Evolutionary conservation across 257 asterid species (phyloP).

Genomic region (Echites panduratus): DNA sequence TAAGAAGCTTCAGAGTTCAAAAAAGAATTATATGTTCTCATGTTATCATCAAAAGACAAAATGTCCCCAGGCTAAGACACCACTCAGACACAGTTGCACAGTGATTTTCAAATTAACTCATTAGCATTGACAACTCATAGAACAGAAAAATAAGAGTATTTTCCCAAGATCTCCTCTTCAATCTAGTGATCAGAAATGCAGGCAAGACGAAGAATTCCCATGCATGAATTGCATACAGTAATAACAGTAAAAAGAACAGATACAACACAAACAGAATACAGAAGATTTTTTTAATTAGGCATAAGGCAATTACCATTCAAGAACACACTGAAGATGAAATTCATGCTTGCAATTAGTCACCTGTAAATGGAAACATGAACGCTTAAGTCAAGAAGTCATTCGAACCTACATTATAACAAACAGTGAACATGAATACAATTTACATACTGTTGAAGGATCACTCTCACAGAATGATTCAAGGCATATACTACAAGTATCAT

Average conservation of each 20-base stretch:
- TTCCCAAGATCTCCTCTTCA: no score
- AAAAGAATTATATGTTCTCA: not conserved
- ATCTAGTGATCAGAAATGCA: no score
- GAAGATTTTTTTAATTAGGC: not conserved
- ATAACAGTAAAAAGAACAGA: not conserved
- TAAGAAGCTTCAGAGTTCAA: not conserved
- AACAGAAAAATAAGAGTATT: not conserved
- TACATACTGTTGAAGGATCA: slow-evolving; percentile 71
- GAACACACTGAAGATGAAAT: slow-evolving; percentile 87
- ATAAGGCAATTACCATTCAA: slow-evolving; percentile 53
- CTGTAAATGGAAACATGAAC: slow-evolving; percentile 30
- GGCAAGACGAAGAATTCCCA: not conserved
- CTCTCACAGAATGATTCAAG: slow-evolving; percentile 75
- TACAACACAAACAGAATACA: not conserved
- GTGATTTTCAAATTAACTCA: not conserved
- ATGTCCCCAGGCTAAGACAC: not conserved
- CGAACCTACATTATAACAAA: not conserved
- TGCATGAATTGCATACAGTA: no score
- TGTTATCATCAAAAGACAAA: not conserved
- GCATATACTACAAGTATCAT: slow-evolving; percentile 94
- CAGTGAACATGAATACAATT: not conserved
- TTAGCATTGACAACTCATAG: not conserved
- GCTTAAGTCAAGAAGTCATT: not conserved
- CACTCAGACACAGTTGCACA: not conserved
- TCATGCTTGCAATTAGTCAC: slow-evolving; percentile 87